Evolutionary conservation across 2,329 filamentous ascomycete genomes (phyloP).

Genomic region (Talaromyces sp.): DNA sequence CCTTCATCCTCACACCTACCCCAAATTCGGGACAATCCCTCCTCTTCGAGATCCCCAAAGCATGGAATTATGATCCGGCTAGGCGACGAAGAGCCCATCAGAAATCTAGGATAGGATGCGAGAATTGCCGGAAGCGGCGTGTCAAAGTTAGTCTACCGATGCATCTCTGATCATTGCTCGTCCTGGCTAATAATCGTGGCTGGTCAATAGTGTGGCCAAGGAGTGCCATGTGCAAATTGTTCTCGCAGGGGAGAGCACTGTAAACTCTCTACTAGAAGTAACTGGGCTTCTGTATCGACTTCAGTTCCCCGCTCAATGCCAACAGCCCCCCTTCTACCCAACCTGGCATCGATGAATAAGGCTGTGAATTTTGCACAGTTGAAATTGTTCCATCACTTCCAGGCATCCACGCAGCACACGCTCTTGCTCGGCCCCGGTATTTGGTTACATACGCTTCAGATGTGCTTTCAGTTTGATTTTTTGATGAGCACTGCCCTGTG

Average conservation of each 20-base stretch:
- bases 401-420: constrained; percentile 1
- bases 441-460: constrained; percentile 6
- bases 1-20: constrained; percentile 1
- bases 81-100: constrained; percentile 6
- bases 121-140: constrained; percentile 5
- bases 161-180: not conserved
- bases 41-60: constrained; percentile 4
- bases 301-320: not conserved
- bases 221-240: constrained; percentile 5
- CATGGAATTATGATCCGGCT: not conserved
- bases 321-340: not conserved
- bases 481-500: constrained; percentile 4
- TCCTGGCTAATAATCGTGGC: not conserved
- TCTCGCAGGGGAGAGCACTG: constrained; percentile 3
- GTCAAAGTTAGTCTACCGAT: not conserved
- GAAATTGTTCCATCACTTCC: constrained; percentile 6
- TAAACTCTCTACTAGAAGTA: not conserved
- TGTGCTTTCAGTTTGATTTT: constrained; percentile 6
- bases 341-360: not conserved
- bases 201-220: constrained; percentile 1
- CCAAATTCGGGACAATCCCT: not conserved
- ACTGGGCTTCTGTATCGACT: not conserved
- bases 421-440: constrained; percentile 1
- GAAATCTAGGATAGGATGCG: constrained; percentile 5
- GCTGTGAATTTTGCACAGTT: not conserved